Percentiles rank a stretch among this genome's conserved stretches.
phyloP scores from a whole-genome alignment of 768 basidiomycete species.

The Serendipita indica region DNA sequence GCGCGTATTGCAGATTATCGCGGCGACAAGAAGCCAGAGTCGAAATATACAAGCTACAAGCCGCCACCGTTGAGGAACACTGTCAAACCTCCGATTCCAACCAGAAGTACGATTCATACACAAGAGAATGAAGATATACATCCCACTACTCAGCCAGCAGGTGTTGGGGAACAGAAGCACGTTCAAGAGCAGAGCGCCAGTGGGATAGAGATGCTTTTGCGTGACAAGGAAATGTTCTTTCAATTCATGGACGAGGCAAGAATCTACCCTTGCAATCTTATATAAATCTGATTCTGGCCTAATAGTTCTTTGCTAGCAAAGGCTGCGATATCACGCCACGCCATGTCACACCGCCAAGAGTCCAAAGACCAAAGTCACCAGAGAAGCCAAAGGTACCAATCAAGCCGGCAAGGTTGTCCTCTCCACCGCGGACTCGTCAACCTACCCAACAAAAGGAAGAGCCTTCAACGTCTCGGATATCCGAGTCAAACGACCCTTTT shows the following conservation, averaged over 20 bases:
- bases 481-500: no score
- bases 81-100: neutral
- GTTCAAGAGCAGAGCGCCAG: neutral
- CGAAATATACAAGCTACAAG: slow-evolving; percentile 4
- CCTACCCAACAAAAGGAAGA: no score
- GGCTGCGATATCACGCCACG: no score
- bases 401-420: no score
- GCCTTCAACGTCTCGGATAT: no score
- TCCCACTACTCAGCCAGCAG: no score
- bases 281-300: neutral
- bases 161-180: neutral
- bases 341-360: no score
- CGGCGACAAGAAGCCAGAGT: slow-evolving; percentile 5
- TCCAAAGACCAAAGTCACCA: no score
- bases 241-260: slow-evolving; percentile 8
- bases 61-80: neutral
- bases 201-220: neutral
- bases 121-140: no score
- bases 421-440: no score
- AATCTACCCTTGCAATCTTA: neutral
- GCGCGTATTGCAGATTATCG: neutral
- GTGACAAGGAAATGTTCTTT: slow-evolving; percentile 3
- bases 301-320: neutral
- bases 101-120: neutral
- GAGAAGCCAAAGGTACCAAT: no score